Base-by-base conservation (phyloP, 1,284 basidiomycete species). In the Ustilago xerochloae region DNA sequence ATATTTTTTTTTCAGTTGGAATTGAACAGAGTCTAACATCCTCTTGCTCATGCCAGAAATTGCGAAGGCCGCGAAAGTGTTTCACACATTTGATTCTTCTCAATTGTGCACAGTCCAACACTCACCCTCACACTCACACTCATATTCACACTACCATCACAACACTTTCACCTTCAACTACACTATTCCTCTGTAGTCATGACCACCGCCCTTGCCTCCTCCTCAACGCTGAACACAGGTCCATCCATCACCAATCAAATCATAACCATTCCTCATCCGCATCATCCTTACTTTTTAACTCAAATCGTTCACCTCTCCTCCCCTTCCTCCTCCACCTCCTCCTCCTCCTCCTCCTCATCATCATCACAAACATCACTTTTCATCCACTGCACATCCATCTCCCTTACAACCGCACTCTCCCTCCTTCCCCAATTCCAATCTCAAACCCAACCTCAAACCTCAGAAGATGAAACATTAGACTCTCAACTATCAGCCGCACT, bases 171-270 rank as follows among this genome's bases (percentile, higher is more conserved):
- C 18, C 30, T 49, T 3, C n/a, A n/a, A 32, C 13, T 15, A 33
- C 32, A 33, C 16, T 3, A 33, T 33, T 6, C 29, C 22, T 7
- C 18, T 16, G 22, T 4, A 18, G 22, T 0, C 5, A 45, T 26
- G 18, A 43, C 41, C 12, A 12, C n/a, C 12, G 9, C 60, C 32
- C 13, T 24, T 20, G 4, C 30, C 1, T 3, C 29, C 7, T 4
- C 38, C 29, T 47, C 61, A n/a, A n/a, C 55, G 6, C 12, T 28
- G 2, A 3, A 8, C 0, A 8, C 29, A 18, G 22, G 30, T 18
- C 58, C 50, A 30, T 24, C 26, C 1, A 67, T 73, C 9, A 61
- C 61, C 12, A 67, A 66, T 38, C 72, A 75, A 22, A 39, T 75
- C 28, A 38, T 75, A 0, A 57, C 49, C 0, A 53, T 75, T 24